Evolutionary conservation across 306 rosid species (phyloP).

Genomic region (cucumber (Cucumis sativus)): DNA sequence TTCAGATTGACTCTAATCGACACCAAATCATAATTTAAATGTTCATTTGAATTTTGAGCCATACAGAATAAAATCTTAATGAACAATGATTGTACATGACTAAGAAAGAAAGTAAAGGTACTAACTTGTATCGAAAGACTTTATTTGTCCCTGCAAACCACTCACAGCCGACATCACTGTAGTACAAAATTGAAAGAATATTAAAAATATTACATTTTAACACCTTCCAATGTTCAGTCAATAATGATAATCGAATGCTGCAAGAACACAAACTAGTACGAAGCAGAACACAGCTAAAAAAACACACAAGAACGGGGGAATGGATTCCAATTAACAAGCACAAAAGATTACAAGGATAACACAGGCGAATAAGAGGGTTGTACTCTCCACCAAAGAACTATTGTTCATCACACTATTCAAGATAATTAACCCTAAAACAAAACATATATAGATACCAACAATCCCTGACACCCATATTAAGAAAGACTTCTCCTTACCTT

Average conservation of each 20-base stretch:
- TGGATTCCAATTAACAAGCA: no score
- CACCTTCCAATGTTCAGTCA: background rate
- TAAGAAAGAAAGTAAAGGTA: conserved; percentile 13
- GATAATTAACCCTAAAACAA: no score
- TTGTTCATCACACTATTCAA: no score
- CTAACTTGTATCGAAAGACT: conserved; percentile 67
- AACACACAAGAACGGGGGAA: no score
- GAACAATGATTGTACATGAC: background rate
- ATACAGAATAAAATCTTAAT: background rate
- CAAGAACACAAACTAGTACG: no score
- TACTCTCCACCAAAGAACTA: no score
- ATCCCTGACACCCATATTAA: no score
- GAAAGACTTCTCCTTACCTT: no score
- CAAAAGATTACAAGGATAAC: no score
- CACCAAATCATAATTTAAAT: background rate
- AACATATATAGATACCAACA: no score
- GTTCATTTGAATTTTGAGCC: background rate
- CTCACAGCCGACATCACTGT: conserved; percentile 92
- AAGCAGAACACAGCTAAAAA: no score
- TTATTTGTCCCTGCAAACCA: conserved; percentile 64
- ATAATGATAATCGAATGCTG: background rate
- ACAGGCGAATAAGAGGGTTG: no score
- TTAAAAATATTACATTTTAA: background rate
- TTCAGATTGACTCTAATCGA: background rate
- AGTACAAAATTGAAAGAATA: conserved; percentile 5